These are phyloP conservation scores for Crinitomyces ghanaensis DNA, from an alignment of 805 yeast genomes.

Conservation along the genomic window DNA sequence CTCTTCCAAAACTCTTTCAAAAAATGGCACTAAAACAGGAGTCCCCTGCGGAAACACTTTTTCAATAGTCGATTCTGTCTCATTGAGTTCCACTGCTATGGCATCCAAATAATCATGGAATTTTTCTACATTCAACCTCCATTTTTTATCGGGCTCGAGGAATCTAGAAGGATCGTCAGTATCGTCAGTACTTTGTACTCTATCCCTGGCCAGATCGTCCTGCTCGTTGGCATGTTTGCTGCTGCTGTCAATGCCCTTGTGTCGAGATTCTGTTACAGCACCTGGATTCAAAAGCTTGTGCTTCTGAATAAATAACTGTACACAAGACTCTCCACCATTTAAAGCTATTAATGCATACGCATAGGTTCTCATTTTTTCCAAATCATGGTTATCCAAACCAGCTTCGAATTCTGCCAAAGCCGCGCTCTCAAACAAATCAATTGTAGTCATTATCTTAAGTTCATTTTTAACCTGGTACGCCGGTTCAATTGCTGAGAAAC, in stretches of 20 bases:
- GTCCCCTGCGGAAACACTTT: conserved; percentile 33
- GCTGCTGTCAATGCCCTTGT: conserved; percentile 1
- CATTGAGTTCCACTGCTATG: conserved; percentile 29
- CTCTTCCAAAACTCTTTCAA: conserved; percentile 34
- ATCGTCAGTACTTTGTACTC: too few relatives aligned
- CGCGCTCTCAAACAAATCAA: conserved; percentile 64
- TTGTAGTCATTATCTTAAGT: conserved; percentile 37
- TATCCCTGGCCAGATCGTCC: too few relatives aligned
- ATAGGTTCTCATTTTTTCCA: conserved; percentile 25
- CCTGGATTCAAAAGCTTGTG: conserved; percentile 12
- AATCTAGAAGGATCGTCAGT: too few relatives aligned
- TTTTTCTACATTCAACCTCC: conserved; percentile 14
- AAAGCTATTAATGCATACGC: conserved; percentile 24
- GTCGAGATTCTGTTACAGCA: conserved; percentile 2
- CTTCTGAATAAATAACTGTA: conserved; percentile 22
- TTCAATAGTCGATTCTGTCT: conserved; percentile 31
- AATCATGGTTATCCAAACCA: conserved; percentile 39
- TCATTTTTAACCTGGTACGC: conserved; percentile 27
- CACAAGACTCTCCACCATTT: conserved; percentile 27
- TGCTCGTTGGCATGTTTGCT: too few relatives aligned
- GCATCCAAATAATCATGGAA: conserved; percentile 15
- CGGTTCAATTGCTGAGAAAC: conserved; percentile 29
- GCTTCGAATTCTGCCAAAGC: conserved; percentile 56
- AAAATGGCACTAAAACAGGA: conserved; percentile 38
- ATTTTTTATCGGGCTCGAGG: too few relatives aligned